These are phyloP conservation scores for Rutstroemia sp. DNA, from an alignment of 2,329 filamentous ascomycete species.

Conservation along the genomic window DNA sequence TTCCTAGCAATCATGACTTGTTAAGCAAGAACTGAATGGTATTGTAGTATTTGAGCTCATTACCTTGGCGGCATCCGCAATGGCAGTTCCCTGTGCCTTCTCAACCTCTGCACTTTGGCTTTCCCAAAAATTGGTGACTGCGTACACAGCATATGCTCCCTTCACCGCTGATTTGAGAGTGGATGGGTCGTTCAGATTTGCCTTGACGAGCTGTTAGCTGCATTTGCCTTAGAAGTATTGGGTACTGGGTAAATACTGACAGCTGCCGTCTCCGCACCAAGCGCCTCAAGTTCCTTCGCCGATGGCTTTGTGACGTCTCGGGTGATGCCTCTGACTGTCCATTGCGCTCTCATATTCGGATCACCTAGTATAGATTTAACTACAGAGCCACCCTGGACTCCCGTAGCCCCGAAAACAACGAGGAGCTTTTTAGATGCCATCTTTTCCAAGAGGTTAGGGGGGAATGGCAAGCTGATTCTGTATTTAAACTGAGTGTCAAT, in stretches of 20 bases:
- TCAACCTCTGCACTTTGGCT: slow-evolving; percentile 34
- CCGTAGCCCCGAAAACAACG: slow-evolving; percentile 41
- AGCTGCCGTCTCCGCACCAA: slow-evolving; percentile 38
- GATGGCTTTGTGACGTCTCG: slow-evolving; percentile 36
- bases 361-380: slow-evolving; percentile 42
- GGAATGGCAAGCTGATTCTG: no score
- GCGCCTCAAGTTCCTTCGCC: slow-evolving; percentile 33
- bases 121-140: slow-evolving; percentile 30
- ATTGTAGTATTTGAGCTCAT: slow-evolving; percentile 2
- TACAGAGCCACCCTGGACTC: slow-evolving; percentile 46
- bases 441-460: neutral
- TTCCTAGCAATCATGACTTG: slow-evolving; percentile 22
- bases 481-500: no score
- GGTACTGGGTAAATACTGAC: slow-evolving; percentile 20
- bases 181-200: slow-evolving; percentile 36
- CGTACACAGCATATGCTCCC: slow-evolving; percentile 28
- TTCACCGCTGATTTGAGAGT: slow-evolving; percentile 31
- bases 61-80: slow-evolving; percentile 40
- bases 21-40: neutral
- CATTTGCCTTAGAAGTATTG: no score
- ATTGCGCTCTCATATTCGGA: slow-evolving; percentile 33
- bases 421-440: slow-evolving; percentile 34
- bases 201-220: slow-evolving; percentile 12
- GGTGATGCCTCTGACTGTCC: slow-evolving; percentile 41
- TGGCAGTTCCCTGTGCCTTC: slow-evolving; percentile 39